phyloP scores from a whole-genome alignment of 1,139 yeast genomes.

The Hanseniaspora sp. region DNA sequence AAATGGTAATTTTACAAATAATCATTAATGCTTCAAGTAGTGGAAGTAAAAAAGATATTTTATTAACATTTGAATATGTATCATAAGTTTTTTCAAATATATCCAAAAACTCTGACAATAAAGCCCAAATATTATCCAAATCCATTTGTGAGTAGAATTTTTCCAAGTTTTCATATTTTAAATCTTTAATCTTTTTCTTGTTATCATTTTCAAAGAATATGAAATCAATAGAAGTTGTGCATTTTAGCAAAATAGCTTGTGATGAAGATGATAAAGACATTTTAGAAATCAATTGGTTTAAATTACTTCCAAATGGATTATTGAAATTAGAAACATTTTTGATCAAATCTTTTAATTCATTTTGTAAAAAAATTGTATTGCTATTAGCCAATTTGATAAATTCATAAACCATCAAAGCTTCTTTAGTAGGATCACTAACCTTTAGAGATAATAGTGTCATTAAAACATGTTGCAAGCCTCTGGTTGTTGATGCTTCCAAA shows the following conservation, averaged over 20 bases:
- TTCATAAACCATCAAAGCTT: slow-evolving; percentile 53
- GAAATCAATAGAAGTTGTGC: slow-evolving; percentile 81
- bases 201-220: slow-evolving; percentile 37
- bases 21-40: slow-evolving; percentile 89
- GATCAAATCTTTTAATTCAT: slow-evolving; percentile 39
- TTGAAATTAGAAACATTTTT: slow-evolving; percentile 46
- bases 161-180: slow-evolving; percentile 39
- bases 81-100: slow-evolving; percentile 28
- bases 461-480: slow-evolving; percentile 75
- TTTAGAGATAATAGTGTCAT: slow-evolving; percentile 74
- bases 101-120: slow-evolving; percentile 65
- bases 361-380: not conserved
- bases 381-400: slow-evolving; percentile 25
- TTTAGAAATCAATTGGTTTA: slow-evolving; percentile 45
- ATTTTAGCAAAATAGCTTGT: slow-evolving; percentile 74
- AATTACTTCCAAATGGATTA: slow-evolving; percentile 29
- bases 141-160: slow-evolving; percentile 55
- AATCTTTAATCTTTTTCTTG: slow-evolving; percentile 23
- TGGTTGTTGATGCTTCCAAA: slow-evolving; percentile 78
- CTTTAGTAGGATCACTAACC: slow-evolving; percentile 48
- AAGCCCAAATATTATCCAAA: slow-evolving; percentile 75
- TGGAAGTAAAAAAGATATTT: slow-evolving; percentile 73
- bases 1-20: slow-evolving; percentile 62
- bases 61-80: slow-evolving; percentile 36
- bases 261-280: slow-evolving; percentile 77